A percentile compares a stretch with the other conserved stretches of the same genome.
phyloP scores from a whole-genome alignment of 208 protist genomes.

The Endotrypanum monterogeii region DNA sequence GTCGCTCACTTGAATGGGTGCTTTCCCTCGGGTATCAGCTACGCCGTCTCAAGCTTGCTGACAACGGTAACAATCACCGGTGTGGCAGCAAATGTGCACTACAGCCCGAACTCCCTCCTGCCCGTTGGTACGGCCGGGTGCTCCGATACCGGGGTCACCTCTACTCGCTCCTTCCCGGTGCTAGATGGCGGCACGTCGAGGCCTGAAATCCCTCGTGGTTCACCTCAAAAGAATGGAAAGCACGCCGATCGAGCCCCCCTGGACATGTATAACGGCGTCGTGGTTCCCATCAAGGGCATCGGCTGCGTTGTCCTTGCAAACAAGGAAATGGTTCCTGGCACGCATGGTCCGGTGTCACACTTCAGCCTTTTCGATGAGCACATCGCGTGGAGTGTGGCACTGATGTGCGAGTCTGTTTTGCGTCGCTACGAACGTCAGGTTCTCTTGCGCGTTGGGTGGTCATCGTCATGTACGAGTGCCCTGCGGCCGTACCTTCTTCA shows the following conservation, averaged over 20 bases:
- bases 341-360: slow-evolving; percentile 3
- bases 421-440: slow-evolving; percentile 52
- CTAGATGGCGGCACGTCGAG: background rate
- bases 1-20: slow-evolving; percentile 56
- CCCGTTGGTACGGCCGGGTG: background rate
- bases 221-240: background rate
- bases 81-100: slow-evolving; percentile 66
- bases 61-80: slow-evolving; percentile 57
- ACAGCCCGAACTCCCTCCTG: slow-evolving; percentile 18
- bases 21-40: slow-evolving; percentile 67
- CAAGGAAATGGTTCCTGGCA: slow-evolving; percentile 28
- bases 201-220: background rate
- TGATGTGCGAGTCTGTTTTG: slow-evolving; percentile 60
- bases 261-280: slow-evolving; percentile 44
- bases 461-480: slow-evolving; percentile 24
- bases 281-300: slow-evolving; percentile 58
- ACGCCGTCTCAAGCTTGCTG: slow-evolving; percentile 47
- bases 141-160: background rate
- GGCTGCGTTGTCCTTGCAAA: slow-evolving; percentile 74
- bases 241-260: slow-evolving; percentile 6
- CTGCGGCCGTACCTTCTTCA: slow-evolving; percentile 31
- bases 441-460: slow-evolving; percentile 46
- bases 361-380: slow-evolving; percentile 74
- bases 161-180: background rate
- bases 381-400: slow-evolving; percentile 62